Evolutionary conservation across 1,284 basidiomycete genomes (phyloP).

Genomic region (Ustilago tritici): DNA sequence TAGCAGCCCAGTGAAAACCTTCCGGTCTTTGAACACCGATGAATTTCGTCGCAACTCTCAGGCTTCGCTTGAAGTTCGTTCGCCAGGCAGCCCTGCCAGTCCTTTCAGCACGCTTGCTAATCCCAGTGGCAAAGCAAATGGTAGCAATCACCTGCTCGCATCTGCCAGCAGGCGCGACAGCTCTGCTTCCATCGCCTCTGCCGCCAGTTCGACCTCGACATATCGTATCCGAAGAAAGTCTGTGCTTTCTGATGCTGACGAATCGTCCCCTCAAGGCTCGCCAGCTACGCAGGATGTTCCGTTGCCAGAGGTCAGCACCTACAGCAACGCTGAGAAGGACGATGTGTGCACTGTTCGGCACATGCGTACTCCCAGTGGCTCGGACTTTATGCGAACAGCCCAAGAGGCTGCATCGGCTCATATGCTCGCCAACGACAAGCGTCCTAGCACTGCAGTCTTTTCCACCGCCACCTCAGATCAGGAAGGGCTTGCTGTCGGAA

Average conservation of each 20-base stretch:
- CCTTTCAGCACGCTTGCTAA: constrained; percentile 27
- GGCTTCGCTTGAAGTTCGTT: constrained; percentile 12
- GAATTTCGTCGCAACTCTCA: constrained; percentile 12
- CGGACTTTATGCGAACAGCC: constrained; percentile 29
- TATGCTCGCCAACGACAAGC: constrained; percentile 17
- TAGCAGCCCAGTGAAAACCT: constrained; percentile 20
- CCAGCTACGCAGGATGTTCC: constrained; percentile 8
- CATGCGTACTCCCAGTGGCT: constrained; percentile 28
- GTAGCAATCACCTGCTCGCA: constrained; percentile 1
- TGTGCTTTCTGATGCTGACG: constrained; percentile 37
- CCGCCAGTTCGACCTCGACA: constrained; percentile 43
- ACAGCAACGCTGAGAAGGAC: neutral
- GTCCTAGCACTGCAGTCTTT: constrained; percentile 22
- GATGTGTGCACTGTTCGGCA: constrained; percentile 13
- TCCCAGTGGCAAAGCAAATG: constrained; percentile 17
- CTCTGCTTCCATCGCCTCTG: constrained; percentile 32
- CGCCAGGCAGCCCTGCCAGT: constrained; percentile 12
- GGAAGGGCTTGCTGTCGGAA: constrained; percentile 7
- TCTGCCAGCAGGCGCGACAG: constrained; percentile 24
- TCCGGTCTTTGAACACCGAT: constrained; percentile 13
- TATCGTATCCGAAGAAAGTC: constrained; percentile 48
- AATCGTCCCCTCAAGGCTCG: constrained; percentile 18
- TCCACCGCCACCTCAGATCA: neutral
- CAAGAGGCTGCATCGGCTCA: constrained; percentile 34
- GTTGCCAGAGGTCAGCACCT: constrained; percentile 20